Evolutionary conservation across 2,329 filamentous ascomycete species (phyloP).

Genomic region (Fusarium haematococcum): DNA sequence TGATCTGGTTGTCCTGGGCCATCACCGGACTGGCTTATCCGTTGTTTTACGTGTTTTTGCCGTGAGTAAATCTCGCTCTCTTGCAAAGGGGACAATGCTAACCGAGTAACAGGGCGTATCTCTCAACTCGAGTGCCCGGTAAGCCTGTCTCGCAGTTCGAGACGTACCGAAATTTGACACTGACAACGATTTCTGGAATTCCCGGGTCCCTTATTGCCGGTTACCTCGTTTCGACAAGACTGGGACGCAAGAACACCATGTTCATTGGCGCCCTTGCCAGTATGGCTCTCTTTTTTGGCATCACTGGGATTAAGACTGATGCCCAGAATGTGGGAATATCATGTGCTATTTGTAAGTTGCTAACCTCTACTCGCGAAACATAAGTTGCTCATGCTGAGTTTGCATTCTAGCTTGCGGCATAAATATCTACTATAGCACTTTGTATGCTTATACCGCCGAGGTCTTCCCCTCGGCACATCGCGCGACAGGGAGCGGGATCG

Average conservation of each 20-base stretch:
- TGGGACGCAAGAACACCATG: slow-evolving; percentile 30
- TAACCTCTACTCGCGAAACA: background rate
- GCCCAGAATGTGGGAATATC: slow-evolving; percentile 21
- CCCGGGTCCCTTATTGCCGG: slow-evolving; percentile 77
- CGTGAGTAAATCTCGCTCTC: background rate
- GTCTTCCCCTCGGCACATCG: slow-evolving; percentile 76
- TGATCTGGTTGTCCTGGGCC: slow-evolving; percentile 40
- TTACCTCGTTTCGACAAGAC: slow-evolving; percentile 56
- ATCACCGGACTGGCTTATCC: slow-evolving; percentile 80
- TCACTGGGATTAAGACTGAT: slow-evolving; percentile 19
- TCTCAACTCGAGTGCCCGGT: background rate
- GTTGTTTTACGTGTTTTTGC: slow-evolving; percentile 71
- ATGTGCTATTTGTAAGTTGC: slow-evolving; percentile 7
- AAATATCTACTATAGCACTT: slow-evolving; percentile 79
- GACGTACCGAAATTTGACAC: slow-evolving; percentile 48
- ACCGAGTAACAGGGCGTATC: slow-evolving; percentile 1
- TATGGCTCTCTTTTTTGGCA: slow-evolving; percentile 24
- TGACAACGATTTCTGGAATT: slow-evolving; percentile 75
- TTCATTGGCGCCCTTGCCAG: slow-evolving; percentile 6
- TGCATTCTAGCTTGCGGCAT: slow-evolving; percentile 69
- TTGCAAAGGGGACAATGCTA: background rate
- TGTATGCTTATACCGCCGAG: slow-evolving; percentile 74
- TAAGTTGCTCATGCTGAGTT: background rate
- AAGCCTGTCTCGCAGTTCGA: background rate
- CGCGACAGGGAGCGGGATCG: slow-evolving; percentile 79